Evolutionary conservation across 805 yeast species (phyloP).

Genomic region (Metschnikowia henanensis): DNA sequence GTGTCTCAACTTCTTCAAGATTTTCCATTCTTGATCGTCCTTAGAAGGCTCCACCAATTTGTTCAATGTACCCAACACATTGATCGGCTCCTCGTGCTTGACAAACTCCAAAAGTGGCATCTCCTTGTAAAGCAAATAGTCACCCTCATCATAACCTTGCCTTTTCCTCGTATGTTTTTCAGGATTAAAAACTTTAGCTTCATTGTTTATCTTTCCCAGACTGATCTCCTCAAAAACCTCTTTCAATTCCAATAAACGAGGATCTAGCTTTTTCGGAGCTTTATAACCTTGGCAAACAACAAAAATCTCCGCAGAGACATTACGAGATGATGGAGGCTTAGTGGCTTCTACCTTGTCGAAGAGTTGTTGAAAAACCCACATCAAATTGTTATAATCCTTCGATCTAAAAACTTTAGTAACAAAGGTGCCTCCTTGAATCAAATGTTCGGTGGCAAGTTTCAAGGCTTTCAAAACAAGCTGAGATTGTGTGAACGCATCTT

Average conservation of each 20-base stretch:
- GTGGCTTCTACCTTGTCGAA: conserved; percentile 98
- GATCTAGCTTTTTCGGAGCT: conserved; percentile 95
- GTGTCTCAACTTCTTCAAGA: conserved; percentile 67
- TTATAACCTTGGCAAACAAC: conserved; percentile 96
- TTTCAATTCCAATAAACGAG: conserved; percentile 85
- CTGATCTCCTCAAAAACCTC: conserved; percentile 93
- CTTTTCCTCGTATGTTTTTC: conserved; percentile 87
- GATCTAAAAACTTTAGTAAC: conserved; percentile 97
- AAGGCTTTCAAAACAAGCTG: conserved; percentile 93
- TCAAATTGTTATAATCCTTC: conserved; percentile 94
- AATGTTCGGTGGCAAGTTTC: conserved; percentile 90
- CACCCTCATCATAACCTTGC: conserved; percentile 97
- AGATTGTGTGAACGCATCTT: conserved; percentile 98
- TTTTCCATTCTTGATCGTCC: conserved; percentile 68
- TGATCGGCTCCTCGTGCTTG: conserved; percentile 78
- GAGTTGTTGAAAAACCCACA: conserved; percentile 97
- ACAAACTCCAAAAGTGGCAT: conserved; percentile 80
- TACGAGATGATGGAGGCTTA: conserved; percentile 98
- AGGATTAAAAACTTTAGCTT: conserved; percentile 93
- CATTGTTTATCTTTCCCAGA: conserved; percentile 64
- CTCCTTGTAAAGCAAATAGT: conserved; percentile 67
- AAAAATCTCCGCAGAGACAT: conserved; percentile 98
- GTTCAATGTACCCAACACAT: conserved; percentile 71
- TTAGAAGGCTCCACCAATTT: conserved; percentile 58
- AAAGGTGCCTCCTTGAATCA: conserved; percentile 89